phyloP scores from a whole-genome alignment of 2,329 filamentous ascomycete species.

The Huntiella bhutanensis region DNA sequence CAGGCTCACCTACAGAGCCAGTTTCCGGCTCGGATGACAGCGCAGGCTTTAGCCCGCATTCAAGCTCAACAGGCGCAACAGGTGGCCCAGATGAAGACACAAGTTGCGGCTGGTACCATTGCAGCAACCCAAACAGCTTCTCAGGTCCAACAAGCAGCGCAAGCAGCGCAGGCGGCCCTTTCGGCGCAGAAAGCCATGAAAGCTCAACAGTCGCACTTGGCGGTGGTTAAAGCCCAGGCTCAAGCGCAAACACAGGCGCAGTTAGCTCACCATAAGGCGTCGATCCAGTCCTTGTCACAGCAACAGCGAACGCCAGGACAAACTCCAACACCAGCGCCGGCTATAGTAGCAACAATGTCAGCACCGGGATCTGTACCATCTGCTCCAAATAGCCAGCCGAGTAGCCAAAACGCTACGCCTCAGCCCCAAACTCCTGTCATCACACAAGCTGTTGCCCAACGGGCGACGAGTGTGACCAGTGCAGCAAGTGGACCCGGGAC shows the following conservation, averaged over 20 bases:
- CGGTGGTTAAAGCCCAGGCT: slow-evolving; percentile 2
- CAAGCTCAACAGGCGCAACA: slow-evolving; percentile 12
- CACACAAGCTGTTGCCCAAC: neutral
- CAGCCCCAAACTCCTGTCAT: slow-evolving; percentile 10
- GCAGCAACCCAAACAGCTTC: slow-evolving; percentile 8
- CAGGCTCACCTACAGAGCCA: slow-evolving; percentile 10
- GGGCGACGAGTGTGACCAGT: slow-evolving; percentile 20
- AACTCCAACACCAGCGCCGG: neutral
- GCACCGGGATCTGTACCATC: slow-evolving; percentile 1
- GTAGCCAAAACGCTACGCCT: neutral
- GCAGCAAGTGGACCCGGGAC: slow-evolving; percentile 19
- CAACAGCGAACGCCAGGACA: slow-evolving; percentile 12
- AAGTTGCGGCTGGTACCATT: slow-evolving; percentile 10
- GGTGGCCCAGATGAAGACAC: slow-evolving; percentile 4
- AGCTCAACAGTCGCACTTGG: slow-evolving; percentile 1
- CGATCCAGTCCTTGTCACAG: slow-evolving; percentile 9
- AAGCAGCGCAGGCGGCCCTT: slow-evolving; percentile 10
- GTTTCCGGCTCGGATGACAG: slow-evolving; percentile 16
- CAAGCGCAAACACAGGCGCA: slow-evolving; percentile 2
- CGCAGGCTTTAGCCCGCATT: slow-evolving; percentile 15
- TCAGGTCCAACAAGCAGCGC: slow-evolving; percentile 8
- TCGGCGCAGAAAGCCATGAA: slow-evolving; percentile 11
- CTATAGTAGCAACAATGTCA: slow-evolving; percentile 4
- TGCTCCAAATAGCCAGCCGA: neutral
- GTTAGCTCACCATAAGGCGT: slow-evolving; percentile 9